Percentiles rank a stretch among this genome's conserved stretches.
These are phyloP conservation scores for Candida sphagnicola DNA, from an alignment of 805 yeast genomes.

Conservation along the genomic window DNA sequence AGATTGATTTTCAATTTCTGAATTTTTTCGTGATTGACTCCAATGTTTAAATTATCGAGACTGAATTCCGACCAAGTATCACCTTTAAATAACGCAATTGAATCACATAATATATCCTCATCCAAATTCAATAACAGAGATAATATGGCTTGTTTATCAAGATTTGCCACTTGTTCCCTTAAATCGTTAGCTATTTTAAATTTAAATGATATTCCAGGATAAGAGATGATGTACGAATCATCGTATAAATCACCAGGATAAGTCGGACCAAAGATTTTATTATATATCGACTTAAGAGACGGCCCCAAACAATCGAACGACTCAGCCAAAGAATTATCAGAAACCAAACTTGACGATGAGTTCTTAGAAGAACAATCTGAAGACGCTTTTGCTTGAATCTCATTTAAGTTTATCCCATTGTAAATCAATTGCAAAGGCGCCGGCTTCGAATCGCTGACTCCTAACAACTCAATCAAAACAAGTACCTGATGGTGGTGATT, in stretches of 20 bases:
- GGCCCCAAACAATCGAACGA: constrained; percentile 7
- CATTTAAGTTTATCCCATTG: constrained; percentile 29
- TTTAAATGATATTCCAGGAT: constrained; percentile 54
- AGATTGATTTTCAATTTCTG: constrained; percentile 15
- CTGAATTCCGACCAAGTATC: constrained; percentile 25
- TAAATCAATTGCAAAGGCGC: constrained; percentile 19
- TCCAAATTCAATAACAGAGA: constrained; percentile 31
- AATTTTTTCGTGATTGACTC: constrained; percentile 5
- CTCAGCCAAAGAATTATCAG: constrained; percentile 5
- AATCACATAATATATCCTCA: constrained; percentile 31
- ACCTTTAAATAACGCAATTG: constrained; percentile 39
- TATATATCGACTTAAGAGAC: constrained; percentile 43
- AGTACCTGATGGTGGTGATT: constrained; percentile 21
- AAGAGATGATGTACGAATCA: constrained; percentile 42
- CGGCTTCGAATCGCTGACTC: constrained; percentile 11
- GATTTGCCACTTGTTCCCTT: constrained; percentile 11
- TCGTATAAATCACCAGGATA: constrained; percentile 44
- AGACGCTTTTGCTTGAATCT: constrained; percentile 7
- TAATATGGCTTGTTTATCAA: constrained; percentile 16
- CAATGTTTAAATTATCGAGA: neutral
- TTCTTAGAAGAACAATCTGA: constrained; percentile 9
- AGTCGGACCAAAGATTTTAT: constrained; percentile 59
- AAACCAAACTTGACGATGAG: constrained; percentile 5
- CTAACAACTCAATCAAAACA: constrained; percentile 25
- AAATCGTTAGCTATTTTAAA: constrained; percentile 29